These are phyloP conservation scores for Colletotrichum scovillei DNA, from an alignment of 2,329 filamentous ascomycete species.

Conservation along the genomic window DNA sequence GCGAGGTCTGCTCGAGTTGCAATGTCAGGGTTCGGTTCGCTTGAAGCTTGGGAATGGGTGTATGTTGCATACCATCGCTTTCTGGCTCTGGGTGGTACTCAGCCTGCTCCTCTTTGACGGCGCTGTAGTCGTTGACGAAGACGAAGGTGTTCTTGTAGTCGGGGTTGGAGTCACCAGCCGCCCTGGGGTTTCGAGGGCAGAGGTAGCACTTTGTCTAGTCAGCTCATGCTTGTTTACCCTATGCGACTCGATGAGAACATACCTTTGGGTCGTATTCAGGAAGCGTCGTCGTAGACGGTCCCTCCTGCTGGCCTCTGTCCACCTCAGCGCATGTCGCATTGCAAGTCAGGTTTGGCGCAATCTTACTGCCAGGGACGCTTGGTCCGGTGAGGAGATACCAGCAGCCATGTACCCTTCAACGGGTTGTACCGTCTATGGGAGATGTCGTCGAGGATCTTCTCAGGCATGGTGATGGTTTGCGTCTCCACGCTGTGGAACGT, in stretches of 20 bases:
- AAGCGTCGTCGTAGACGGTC: conserved; percentile 72
- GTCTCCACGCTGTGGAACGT: background rate
- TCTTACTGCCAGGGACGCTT: conserved; percentile 98
- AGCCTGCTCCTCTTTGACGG: conserved; percentile 92
- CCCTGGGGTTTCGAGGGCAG: conserved; percentile 90
- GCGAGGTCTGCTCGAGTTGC: conserved; percentile 68
- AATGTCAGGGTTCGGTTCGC: background rate
- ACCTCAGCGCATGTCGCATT: conserved; percentile 11
- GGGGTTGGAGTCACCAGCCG: conserved; percentile 87
- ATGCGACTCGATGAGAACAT: conserved; percentile 38
- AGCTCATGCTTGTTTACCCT: background rate
- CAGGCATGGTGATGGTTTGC: conserved; percentile 67
- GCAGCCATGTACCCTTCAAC: conserved; percentile 87
- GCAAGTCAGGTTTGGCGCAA: background rate
- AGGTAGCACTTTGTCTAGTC: conserved; percentile 80
- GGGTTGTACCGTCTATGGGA: conserved; percentile 96
- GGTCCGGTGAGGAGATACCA: conserved; percentile 95
- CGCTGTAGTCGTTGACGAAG: conserved; percentile 98
- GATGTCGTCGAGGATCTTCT: conserved; percentile 90
- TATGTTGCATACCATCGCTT: conserved; percentile 45
- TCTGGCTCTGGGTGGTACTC: conserved; percentile 69
- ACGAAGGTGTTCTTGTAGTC: conserved; percentile 89
- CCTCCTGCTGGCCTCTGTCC: conserved; percentile 80
- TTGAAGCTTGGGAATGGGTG: background rate
- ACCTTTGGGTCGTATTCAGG: conserved; percentile 85